A percentile compares a stretch with the other conserved stretches of the same genome.
Evolutionary conservation across 257 asterid genomes (phyloP).

Genomic region (Nicotiana undulata): DNA sequence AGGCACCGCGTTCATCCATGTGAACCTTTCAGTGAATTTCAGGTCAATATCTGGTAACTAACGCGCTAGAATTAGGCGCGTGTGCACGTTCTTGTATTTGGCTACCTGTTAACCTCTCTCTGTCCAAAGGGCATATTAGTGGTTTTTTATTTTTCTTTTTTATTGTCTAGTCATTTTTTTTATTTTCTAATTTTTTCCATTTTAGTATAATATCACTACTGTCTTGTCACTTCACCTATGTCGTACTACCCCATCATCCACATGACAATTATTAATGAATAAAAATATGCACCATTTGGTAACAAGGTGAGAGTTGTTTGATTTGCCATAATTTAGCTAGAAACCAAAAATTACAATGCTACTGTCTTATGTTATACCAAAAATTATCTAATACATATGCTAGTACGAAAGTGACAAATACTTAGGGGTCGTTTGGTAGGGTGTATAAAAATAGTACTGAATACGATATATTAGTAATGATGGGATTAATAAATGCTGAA

Average conservation of each 20-base stretch:
- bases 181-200: neutral
- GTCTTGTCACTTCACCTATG: slow-evolving; percentile 17
- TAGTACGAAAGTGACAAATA: too few relatives aligned
- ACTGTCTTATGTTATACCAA: slow-evolving; percentile 7
- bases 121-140: slow-evolving; percentile 4
- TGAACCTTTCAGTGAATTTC: neutral
- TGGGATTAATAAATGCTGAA: too few relatives aligned
- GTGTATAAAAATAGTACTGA: too few relatives aligned
- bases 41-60: neutral
- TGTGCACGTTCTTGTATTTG: neutral
- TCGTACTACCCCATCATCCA: neutral
- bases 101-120: neutral
- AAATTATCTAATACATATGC: too few relatives aligned
- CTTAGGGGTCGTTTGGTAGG: too few relatives aligned
- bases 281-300: slow-evolving; percentile 15
- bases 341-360: neutral
- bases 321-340: neutral
- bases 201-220: slow-evolving; percentile 3
- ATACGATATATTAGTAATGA: too few relatives aligned
- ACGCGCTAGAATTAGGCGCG: neutral
- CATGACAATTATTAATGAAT: neutral
- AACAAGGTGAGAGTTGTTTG: neutral
- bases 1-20: neutral
- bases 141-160: neutral
- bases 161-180: neutral